phyloP scores from a whole-genome alignment of 768 basidiomycete genomes.

The Mycena albidolilacea region DNA sequence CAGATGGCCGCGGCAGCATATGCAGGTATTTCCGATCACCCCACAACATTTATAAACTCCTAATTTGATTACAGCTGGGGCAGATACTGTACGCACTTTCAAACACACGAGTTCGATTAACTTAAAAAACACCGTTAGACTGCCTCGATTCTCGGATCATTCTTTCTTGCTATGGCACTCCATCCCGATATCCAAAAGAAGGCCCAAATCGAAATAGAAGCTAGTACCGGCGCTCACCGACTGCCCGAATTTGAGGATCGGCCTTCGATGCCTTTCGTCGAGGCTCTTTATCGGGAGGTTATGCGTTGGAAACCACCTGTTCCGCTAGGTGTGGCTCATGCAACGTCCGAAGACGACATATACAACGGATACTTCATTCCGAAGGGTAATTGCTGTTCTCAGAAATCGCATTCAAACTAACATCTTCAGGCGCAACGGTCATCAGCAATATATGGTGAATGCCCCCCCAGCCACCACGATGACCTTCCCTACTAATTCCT shows the following conservation, averaged over 20 bases:
- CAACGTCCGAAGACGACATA: conserved; percentile 45
- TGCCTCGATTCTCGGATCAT: neutral
- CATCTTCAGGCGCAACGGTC: conserved; percentile 38
- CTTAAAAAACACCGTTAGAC: neutral
- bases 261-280: neutral
- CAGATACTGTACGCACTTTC: conserved; percentile 39
- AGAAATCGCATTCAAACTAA: neutral
- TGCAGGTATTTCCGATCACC: conserved; percentile 42
- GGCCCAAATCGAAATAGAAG: conserved; percentile 6
- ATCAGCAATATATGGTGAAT: conserved; percentile 55
- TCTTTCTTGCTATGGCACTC: conserved; percentile 8
- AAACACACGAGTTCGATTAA: neutral
- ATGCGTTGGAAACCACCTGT: neutral
- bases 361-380: conserved; percentile 52
- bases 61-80: conserved; percentile 37
- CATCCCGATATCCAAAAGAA: conserved; percentile 2
- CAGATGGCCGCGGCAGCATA: conserved; percentile 49
- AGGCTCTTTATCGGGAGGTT: conserved; percentile 9
- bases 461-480: too few relatives aligned
- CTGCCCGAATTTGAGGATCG: conserved; percentile 9
- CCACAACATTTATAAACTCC: conserved; percentile 10
- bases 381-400: conserved; percentile 38
- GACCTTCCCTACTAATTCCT: neutral
- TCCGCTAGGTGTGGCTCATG: conserved; percentile 34
- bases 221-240: neutral